Base-by-base conservation (phyloP, 208 protist species). In the Crithidia bombi region DNA sequence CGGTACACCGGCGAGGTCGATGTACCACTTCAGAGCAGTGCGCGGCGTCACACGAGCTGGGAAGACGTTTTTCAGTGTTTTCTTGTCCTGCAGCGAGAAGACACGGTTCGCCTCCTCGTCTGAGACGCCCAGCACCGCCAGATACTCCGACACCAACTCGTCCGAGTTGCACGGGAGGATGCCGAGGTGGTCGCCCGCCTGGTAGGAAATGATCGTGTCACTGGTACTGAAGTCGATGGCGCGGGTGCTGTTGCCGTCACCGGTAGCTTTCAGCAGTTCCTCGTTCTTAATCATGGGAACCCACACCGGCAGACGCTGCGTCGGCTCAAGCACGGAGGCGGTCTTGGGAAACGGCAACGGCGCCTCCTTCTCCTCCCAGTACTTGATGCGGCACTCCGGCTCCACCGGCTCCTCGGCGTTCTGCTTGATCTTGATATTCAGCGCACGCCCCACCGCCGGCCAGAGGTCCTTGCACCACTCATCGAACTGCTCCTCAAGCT, bases 161-260 rank as follows among this genome's bases (percentile, higher is more conserved):
- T 92, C 82, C 11, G 83, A 49, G 81, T 99, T 99, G 71, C 81
- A 78, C n/a, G 97, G 89, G 56, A 95, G 90, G 21, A 99, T 85
- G 49, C 92, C 97, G 6, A 98, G 72, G 80, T 99, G 97, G 78
- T 99, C 97, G 23, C 97, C 97, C 14, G 94, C 90, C 69, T 98
- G 87, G 81, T 96, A 95, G 32, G 90, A 94, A 43, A 97, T 94
- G 67, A 94, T 93, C 10, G 89, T 93, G 47, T 82, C 81, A 25
- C 33, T 62, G 43, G 97, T 85, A 72, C 85, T 83, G 47, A 98
- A 88, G 38, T 97, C 92, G 35, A 98, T 90, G 56, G 80, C 85
- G 7, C 81, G 81, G 63, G 94, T 98, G 35, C 89, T 96, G 51
- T 64, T 62, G 39, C 73, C 73, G 26, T 72, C 52, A 21, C n/a